Percentiles rank a stretch among this genome's conserved stretches.
Evolutionary conservation across 805 yeast species (phyloP).

Genomic region (Kodamaea restingae): DNA sequence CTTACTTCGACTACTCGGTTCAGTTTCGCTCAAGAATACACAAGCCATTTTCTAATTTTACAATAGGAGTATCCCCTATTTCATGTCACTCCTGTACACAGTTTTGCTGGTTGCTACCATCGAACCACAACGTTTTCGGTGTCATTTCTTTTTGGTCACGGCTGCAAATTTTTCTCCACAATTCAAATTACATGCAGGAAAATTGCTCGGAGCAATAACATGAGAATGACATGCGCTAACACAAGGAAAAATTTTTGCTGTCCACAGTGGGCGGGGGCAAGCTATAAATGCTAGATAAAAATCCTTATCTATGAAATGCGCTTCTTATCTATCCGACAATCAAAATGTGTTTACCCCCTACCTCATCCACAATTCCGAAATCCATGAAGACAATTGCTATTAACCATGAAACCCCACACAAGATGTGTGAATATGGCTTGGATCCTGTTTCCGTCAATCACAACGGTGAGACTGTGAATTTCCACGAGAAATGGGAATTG

Average conservation of each 20-base stretch:
- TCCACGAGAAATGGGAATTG: slow-evolving; percentile 7
- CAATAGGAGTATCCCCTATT: no score
- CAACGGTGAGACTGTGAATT: slow-evolving; percentile 7
- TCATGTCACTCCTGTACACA: no score
- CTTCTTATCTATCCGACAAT: slow-evolving; percentile 2
- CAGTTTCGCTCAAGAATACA: no score
- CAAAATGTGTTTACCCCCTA: slow-evolving; percentile 8
- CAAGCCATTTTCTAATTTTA: no score
- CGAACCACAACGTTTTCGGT: no score
- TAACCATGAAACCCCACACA: slow-evolving; percentile 8
- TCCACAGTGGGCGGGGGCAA: not conserved
- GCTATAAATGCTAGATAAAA: not conserved
- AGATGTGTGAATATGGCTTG: slow-evolving; percentile 5
- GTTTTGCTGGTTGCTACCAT: not conserved
- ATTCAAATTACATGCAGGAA: not conserved
- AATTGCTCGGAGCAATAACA: no score
- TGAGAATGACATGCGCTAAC: not conserved
- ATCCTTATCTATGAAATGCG: slow-evolving; percentile 4
- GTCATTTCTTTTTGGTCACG: no score
- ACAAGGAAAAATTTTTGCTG: slow-evolving; percentile 1
- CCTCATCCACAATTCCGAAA: slow-evolving; percentile 6
- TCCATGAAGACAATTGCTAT: slow-evolving; percentile 5
- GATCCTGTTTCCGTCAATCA: slow-evolving; percentile 6
- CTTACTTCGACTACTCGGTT: no score
- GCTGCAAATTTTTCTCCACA: not conserved